Evolutionary conservation across 2,329 filamentous ascomycete species (phyloP), one percentile per base, ranked within the genome.

Genomic region (Microdochium bolleyi): DNA sequence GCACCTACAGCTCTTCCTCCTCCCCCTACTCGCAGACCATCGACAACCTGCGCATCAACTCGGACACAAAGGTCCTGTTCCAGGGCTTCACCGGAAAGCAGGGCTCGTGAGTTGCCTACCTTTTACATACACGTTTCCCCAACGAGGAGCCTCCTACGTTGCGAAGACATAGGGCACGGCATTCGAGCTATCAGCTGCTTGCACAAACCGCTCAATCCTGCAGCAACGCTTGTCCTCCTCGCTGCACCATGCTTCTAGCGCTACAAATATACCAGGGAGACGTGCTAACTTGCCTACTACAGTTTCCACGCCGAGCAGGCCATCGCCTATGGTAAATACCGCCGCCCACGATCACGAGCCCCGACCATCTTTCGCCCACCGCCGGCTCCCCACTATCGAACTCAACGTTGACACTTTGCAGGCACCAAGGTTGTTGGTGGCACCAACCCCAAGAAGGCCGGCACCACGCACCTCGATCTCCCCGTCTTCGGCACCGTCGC

Each of bases 401-500:
- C 64, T 68, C 70, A 62, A 71, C 62, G 53, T 54, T 49, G 53
- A 38, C 53, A 51, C 57, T 49, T 60, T 48, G 51, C 59, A 95
- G 90, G 92, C 71, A 99, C 94, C 65, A 92, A 96, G 71, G 90
- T 99, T 61, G 91, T 99, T 61, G 94, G 94, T 72, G 94, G 94
- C 69, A 97, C 92, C 68, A 97, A 97, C 79, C 94, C 94, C 70
- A 97, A 96, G 83, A 99, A 99, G 80, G 94, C 94, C 61, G 94
- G 94, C 67, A 76, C 83, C 65, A 86, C 84, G 69, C 94, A 99
- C 74, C 84, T 99, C 58, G 90, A 85, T 69, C 87, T 88, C 62
- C 94, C 94, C 55, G 94, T 99, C 67, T 99, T 97, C 75, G 88
- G 84, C 65, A 92, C 82, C 64, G 94, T 99, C 62, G 75, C 76